Evolutionary conservation across 371 early-diverging fungal species (phyloP), one percentile per base, ranked within the genome.

Genomic region (Rhizomucor miehei): DNA sequence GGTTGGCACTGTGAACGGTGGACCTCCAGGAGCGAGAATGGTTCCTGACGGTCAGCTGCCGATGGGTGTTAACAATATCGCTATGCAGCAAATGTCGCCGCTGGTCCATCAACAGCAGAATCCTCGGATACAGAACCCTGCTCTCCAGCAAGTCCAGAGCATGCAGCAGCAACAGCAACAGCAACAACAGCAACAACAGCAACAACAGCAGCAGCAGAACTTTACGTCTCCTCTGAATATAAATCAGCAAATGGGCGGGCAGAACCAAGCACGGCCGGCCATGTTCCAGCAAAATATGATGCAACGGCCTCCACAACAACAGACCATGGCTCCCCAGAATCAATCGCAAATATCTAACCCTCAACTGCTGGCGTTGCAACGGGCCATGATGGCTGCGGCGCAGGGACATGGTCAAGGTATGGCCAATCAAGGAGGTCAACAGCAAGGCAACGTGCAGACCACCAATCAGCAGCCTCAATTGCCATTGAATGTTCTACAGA

Each of bases 131-230:
- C 29, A 29, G 29, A 29, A 29, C 29, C 29, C 29, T 29, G 29
- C 29, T 29, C 29, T 29, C 8, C 29, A 29, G 29, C 29, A 29
- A 8, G 29, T 43, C 11, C 64, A 59, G 16, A 53, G 51, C 14
- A 60, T 56, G 8, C 63, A 73, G n/a, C 57, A 60, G 12, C 69
- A 48, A 19, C 63, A 56, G 6, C 64, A 73, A 12, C 88, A 87
- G 13, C 62, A 64, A 23, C 71, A 77, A 13, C 56, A 48, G 25
- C 60, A 60, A 19, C 51, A 50, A 20, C 57, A 54, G 34, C 54
- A 48, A 0, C 59, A 54, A 35, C 63, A 63, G 48, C 51, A 50
- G 14, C 41, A 66, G 38, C 62, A 65, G 45, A 59, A 54, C 29
- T 41, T 56, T 24, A 25, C 40, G n/a, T 55, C 62, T 19, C 57